Percentiles rank a stretch among this genome's conserved stretches.
Conservation (phyloP, 2,329 filamentous ascomycete species). For the Akanthomyces lecanii region DNA sequence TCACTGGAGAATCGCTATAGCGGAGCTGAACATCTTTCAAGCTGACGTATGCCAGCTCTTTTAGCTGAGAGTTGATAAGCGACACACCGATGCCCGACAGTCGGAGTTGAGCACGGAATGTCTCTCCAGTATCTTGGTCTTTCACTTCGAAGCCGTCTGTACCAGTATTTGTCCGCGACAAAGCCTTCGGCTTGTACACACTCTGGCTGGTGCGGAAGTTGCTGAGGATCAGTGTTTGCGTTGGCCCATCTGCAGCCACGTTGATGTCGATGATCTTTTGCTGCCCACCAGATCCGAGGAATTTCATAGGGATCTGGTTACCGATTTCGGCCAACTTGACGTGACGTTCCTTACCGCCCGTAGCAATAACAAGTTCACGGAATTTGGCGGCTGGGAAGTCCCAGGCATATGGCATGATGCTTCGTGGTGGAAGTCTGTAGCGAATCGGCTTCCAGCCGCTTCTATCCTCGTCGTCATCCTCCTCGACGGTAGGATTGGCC, state of each 20-base stretch:
- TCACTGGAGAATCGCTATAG: slow-evolving; percentile 87
- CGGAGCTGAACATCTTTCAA: slow-evolving; percentile 87
- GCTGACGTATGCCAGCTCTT: slow-evolving; percentile 89
- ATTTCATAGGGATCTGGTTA: slow-evolving; percentile 90
- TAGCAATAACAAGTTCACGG: slow-evolving; percentile 77
- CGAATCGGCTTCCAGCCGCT: slow-evolving; percentile 89
- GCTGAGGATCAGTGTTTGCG: slow-evolving; percentile 87
- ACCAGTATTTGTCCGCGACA: slow-evolving; percentile 44
- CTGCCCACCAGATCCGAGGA: slow-evolving; percentile 62
- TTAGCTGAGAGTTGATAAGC: slow-evolving; percentile 85
- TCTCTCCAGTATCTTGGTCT: slow-evolving; percentile 80
- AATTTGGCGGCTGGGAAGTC: slow-evolving; percentile 97
- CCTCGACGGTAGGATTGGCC: slow-evolving; percentile 85
- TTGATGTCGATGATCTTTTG: slow-evolving; percentile 95
- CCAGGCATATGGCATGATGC: slow-evolving; percentile 99
- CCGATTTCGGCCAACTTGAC: slow-evolving; percentile 96
- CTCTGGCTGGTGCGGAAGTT: slow-evolving; percentile 93
- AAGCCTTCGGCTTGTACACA: slow-evolving; percentile 65
- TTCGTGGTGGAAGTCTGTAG: slow-evolving; percentile 86
- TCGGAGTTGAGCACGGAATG: slow-evolving; percentile 82
- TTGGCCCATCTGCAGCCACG: slow-evolving; percentile 90
- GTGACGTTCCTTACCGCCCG: slow-evolving; percentile 62
- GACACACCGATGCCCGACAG: slow-evolving; percentile 90
- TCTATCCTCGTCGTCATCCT: slow-evolving; percentile 78
- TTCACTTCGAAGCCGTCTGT: slow-evolving; percentile 82